Conservation (phyloP, 106 monocot genomes). For the Dioscorea alata region DNA sequence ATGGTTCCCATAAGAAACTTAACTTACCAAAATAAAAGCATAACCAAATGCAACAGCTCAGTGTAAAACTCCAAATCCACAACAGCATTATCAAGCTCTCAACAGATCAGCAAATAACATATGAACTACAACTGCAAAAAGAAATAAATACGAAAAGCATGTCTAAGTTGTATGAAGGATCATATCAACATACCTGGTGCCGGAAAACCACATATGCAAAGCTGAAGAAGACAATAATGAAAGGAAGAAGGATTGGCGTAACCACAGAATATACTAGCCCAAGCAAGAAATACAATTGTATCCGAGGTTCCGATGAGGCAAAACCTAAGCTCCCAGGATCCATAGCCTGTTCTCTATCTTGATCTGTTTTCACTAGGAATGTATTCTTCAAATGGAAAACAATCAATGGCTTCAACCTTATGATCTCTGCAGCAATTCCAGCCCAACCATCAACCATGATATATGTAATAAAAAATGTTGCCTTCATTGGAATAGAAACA, state of each 20-base stretch:
- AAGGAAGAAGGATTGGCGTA: slow-evolving; percentile 85
- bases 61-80: no score
- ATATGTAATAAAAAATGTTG: slow-evolving; percentile 90
- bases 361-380: slow-evolving; percentile 83
- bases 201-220: slow-evolving; percentile 77
- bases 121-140: no score
- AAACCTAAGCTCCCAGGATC: slow-evolving; percentile 88
- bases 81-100: no score
- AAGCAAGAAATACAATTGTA: slow-evolving; percentile 93
- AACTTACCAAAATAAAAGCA: no score
- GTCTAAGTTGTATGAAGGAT: no score
- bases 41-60: no score
- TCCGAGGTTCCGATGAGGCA: slow-evolving; percentile 66
- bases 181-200: slow-evolving; percentile 56
- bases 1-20: no score
- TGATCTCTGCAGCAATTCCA: slow-evolving; percentile 85
- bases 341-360: slow-evolving; percentile 85
- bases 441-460: slow-evolving; percentile 99
- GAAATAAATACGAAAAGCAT: no score
- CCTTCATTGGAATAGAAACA: slow-evolving; percentile 84
- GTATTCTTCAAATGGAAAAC: slow-evolving; percentile 78
- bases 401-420: slow-evolving; percentile 76
- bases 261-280: slow-evolving; percentile 85
- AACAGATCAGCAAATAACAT: no score
- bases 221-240: slow-evolving; percentile 72